phyloP scores from a whole-genome alignment of 2,329 filamentous ascomycete genomes.

The Rhynchosporium agropyri region DNA sequence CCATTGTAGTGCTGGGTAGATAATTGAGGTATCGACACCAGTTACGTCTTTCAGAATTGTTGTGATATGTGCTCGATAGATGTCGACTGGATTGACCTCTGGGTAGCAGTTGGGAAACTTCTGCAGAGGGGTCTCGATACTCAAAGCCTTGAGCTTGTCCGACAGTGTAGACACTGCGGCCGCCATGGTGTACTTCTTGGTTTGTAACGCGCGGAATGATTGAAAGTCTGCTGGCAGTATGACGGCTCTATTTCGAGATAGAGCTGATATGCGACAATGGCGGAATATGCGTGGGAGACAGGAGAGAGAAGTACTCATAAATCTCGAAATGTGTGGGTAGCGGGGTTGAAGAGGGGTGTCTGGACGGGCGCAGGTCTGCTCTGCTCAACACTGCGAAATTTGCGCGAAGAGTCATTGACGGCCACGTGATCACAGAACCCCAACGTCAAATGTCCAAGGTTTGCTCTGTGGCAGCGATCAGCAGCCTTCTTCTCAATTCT shows the following conservation, averaged over 20 bases:
- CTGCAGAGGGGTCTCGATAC: conserved; percentile 33
- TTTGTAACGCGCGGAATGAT: conserved; percentile 27
- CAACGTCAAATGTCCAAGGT: background rate
- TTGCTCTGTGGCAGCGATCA: no score
- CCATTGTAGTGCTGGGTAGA: conserved; percentile 78
- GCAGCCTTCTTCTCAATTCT: no score
- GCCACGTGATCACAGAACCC: background rate
- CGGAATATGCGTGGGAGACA: conserved; percentile 31
- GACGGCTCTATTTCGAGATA: conserved; percentile 19
- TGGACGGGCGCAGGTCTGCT: background rate
- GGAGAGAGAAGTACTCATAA: conserved; percentile 36
- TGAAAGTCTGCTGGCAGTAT: conserved; percentile 20
- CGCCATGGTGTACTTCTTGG: conserved; percentile 34
- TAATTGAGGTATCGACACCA: conserved; percentile 68
- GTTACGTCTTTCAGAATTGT: conserved; percentile 68
- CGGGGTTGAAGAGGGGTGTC: conserved; percentile 19
- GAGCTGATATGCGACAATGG: conserved; percentile 16
- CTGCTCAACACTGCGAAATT: background rate
- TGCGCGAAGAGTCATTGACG: background rate
- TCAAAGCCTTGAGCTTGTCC: conserved; percentile 39
- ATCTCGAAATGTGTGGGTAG: conserved; percentile 17
- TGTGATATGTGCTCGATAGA: conserved; percentile 78
- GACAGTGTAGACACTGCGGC: conserved; percentile 30
- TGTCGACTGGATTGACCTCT: conserved; percentile 73
- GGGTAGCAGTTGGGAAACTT: conserved; percentile 63